phyloP scores from a whole-genome alignment of 2,329 filamentous ascomycete genomes.

The Leptographium flavum region DNA sequence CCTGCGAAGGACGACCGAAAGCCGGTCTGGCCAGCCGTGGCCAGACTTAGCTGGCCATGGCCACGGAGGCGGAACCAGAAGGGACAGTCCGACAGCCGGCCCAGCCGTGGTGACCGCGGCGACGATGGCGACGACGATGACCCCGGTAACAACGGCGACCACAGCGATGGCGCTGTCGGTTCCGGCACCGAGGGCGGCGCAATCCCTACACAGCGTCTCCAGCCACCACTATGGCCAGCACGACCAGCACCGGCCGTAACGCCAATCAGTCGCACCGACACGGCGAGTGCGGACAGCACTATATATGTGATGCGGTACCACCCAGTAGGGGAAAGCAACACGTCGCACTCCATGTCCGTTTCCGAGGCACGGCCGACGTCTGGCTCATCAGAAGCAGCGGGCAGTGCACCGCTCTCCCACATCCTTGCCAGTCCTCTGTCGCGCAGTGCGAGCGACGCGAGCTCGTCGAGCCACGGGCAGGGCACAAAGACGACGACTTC shows the following conservation, averaged over 20 bases:
- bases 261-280: constrained; percentile 46
- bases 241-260: constrained; percentile 40
- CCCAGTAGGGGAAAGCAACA: constrained; percentile 34
- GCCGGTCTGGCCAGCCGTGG: neutral
- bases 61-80: neutral
- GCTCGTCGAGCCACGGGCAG: constrained; percentile 1
- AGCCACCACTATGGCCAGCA: constrained; percentile 39
- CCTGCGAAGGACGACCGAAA: neutral
- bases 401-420: neutral
- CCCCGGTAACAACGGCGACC: neutral
- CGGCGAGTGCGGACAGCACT: constrained; percentile 48
- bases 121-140: neutral
- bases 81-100: neutral
- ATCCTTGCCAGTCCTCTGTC: constrained; percentile 2
- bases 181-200: neutral
- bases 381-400: neutral
- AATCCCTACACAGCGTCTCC: constrained; percentile 10
- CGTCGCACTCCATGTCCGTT: constrained; percentile 30
- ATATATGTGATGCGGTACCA: constrained; percentile 50
- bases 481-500: neutral
- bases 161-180: neutral
- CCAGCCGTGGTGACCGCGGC: neutral
- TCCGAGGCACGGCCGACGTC: constrained; percentile 16
- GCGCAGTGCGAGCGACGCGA: constrained; percentile 7
- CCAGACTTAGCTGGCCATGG: neutral